Evolutionary conservation across 2,329 filamentous ascomycete species (phyloP), one percentile per base, ranked within the genome.

Genomic region (Aurifilum marmelostoma): DNA sequence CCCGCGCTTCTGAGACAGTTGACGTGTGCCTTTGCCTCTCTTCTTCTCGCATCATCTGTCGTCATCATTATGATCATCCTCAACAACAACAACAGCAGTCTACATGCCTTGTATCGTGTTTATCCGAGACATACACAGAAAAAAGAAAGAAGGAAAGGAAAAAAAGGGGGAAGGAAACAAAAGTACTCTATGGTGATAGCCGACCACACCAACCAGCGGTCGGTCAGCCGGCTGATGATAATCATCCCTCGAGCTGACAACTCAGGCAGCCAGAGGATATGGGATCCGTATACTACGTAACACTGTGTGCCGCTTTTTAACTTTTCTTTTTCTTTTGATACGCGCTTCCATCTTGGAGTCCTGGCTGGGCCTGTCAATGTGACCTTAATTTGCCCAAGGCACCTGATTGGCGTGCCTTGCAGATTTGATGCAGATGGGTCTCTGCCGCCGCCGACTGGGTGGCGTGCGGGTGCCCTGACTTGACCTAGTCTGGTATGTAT

Each of bases 351-450:
- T 37, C 56, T 37, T 59, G 18, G 21, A 59, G 32, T 21, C 29
- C 56, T 59, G 56, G 21, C 56, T 18, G 18, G 54, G n/a, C 27
- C 27, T 29, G 52, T 56, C 52, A 29, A 62, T 65, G 67, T 50
- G 60, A 52, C 63, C 39, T 67, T 65, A 71, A 67, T 70, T 71
- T 71, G 68, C 70, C 66, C 59, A n/a, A 47, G 34, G 29, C 68
- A 2, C 65, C 63, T 64, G 41, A 70, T 71, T 71, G 70, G 68
- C 67, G 70, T 71, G 61, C 70, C 70, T 71, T 71, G 69, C 65
- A 71, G 66, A 37, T 63, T 63, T 62, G 52, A 62, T 66, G 64
- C 50, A 64, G 60, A 41, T 32, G 60, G 24, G 4, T 54, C 52
- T 32, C 37, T 47, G 21, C 43, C 43, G 50, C 50, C 50, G 52